Base-by-base conservation (phyloP, 805 yeast species). In the Lipomyces yamadae region DNA sequence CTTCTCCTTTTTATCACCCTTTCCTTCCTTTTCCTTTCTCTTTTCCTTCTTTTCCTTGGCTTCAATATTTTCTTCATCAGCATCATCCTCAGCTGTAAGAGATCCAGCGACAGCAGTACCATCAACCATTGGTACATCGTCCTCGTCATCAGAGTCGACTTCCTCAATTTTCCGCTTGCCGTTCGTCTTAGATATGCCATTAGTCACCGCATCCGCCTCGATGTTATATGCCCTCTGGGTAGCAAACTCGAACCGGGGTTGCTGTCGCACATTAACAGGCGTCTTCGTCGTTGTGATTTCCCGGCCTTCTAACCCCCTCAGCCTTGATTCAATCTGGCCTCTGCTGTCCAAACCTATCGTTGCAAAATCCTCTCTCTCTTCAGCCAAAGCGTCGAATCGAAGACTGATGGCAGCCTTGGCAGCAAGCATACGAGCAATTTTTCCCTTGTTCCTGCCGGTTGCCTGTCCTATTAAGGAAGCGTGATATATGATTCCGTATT, bases 381-480 rank as follows among this genome's bases (percentile, higher is more conserved):
- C 99, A 72, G 98, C 89, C 69, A 95, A 84, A 39, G 98, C 97
- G 82, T 95, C 99, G 79, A 90, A 94, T 84, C 99, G 91, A 74
- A 94, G 84, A 70, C 97, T 91, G 75, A 95, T 96, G 64, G 99
- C 96, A 73, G 98, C 97, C 84, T 95, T 95, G 67, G 98, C 98
- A 74, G 99, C 99, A 72, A 95, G 86, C 73, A 95, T 97, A 84
- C 99, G 89, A 66, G 99, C 98, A 78, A 95, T 92, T 84, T 93
- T 95, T 83, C 99, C 99, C 85, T 95, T 95, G 84, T 95, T 95
- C 82, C 90, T 90, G 81, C 97, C 97, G 61, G 96, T 85, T 66
- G 99, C 99, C 84, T 94, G 97, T 72, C 99, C 99, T 73, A 95
- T 96, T 72, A 95, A 84, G 37, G 97, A 91, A 66, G 98, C 97